Evolutionary conservation across 768 basidiomycete genomes (phyloP), one percentile per base, ranked within the genome.

Genomic region (Agaricus sinodeliciosus): DNA sequence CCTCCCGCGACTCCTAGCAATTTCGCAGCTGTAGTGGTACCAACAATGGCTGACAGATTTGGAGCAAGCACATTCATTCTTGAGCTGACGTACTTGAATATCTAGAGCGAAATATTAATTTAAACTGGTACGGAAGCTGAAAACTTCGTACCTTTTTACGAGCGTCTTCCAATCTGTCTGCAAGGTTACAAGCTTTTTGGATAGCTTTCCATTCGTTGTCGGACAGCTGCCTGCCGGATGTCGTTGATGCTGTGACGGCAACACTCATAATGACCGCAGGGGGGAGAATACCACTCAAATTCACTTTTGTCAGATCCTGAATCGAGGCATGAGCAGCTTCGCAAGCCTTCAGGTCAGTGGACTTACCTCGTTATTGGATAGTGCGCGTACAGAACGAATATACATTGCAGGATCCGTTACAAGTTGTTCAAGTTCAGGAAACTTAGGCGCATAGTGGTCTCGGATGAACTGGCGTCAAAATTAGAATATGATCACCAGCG

Each of bases 1-100:
- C 96, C 96, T 52, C 96, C 96, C 37, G 96, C 94, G 48, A 98
- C 91, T 65, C 96, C 96, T 37, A 99, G 84, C 49, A 99, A 72
- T 76, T 99, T 99, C 43, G 96, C 96, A 50, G 96, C 96, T 77
- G 94, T 95, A 62, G 90, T 93, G 54, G 96, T 96, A 69, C 96
- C 95, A 73, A 98, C 91, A 71, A 99, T 96, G 69, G 90, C 87
- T 63, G 94, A 95, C 66, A 99, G 82, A 70, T 99, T 99, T 63
- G 96, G 96, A 60, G 96, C 95, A 64, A 99, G 87, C 53, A 93
- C 82, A 73, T 92, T 91, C 92, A 99, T 98, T 74, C 96, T 82
- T 62, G 92, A 95, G 77, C 94, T 95, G 69, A 99, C 96, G 80
- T 98, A 99, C 77, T 90, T 86, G 72, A 98, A 95, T 62, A 98